Conservation (phyloP, 2,329 filamentous ascomycete species). For the Leptoxyphium fumago region DNA sequence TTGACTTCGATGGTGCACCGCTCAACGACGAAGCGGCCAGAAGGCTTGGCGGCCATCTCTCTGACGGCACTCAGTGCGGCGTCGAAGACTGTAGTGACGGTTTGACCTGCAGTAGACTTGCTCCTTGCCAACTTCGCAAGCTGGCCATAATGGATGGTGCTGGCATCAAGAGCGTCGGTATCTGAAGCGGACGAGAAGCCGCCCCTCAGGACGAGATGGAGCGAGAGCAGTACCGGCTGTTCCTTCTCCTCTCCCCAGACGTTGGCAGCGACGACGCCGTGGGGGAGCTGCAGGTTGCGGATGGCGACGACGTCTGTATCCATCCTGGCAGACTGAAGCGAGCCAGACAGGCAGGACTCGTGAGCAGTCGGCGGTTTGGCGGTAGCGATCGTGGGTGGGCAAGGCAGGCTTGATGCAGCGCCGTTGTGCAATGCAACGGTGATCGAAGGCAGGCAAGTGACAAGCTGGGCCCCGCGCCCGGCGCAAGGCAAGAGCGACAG, state of each 20-base stretch:
- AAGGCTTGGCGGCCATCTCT: slow-evolving; percentile 15
- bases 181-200: slow-evolving; percentile 43
- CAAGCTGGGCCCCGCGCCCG: too few species aligned
- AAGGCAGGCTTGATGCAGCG: too few species aligned
- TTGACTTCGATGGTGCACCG: slow-evolving; percentile 23
- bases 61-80: slow-evolving; percentile 8
- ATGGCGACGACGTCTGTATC: slow-evolving; percentile 38
- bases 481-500: too few species aligned
- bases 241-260: slow-evolving; percentile 51
- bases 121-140: slow-evolving; percentile 48
- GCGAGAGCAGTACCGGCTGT: slow-evolving; percentile 49
- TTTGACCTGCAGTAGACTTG: slow-evolving; percentile 3
- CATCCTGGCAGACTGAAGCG: neutral
- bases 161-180: slow-evolving; percentile 46
- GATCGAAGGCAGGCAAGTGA: too few species aligned
- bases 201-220: slow-evolving; percentile 41
- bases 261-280: slow-evolving; percentile 44
- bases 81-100: slow-evolving; percentile 11
- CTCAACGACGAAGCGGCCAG: slow-evolving; percentile 9
- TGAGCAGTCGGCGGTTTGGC: too few species aligned
- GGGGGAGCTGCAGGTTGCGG: slow-evolving; percentile 42
- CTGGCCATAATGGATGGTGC: slow-evolving; percentile 62
- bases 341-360: too few species aligned
- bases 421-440: too few species aligned
- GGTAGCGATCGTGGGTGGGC: too few species aligned